These are phyloP conservation scores for Fusarium nisikadoi DNA, from an alignment of 2,329 filamentous ascomycete species.

Conservation along the genomic window DNA sequence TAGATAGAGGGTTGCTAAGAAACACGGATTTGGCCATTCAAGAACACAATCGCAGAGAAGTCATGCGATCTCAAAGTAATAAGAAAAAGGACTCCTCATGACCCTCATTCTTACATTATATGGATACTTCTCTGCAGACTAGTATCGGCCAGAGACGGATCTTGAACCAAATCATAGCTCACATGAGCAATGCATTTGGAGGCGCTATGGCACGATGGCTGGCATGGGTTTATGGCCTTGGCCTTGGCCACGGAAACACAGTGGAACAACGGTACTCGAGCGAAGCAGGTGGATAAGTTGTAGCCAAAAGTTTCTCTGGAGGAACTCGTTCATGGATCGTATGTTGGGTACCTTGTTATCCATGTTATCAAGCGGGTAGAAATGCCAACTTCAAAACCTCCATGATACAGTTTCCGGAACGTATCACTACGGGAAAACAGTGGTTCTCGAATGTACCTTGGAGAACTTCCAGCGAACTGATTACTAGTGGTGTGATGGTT, in stretches of 20 bases:
- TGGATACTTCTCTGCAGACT: neutral
- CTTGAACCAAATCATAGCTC: conserved; percentile 9
- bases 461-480: neutral
- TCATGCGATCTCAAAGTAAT: conserved; percentile 19
- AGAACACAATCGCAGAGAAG: neutral
- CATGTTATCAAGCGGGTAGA: neutral
- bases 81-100: conserved; percentile 6
- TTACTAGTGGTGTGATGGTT: neutral
- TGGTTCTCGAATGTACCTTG: neutral
- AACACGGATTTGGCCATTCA: neutral
- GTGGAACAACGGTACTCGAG: conserved; percentile 22
- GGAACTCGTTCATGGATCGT: conserved; percentile 13
- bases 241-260: conserved; percentile 14
- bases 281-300: conserved; percentile 24
- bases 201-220: conserved; percentile 9
- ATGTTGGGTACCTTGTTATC: conserved; percentile 11
- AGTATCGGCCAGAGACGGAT: neutral
- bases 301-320: neutral
- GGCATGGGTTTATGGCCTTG: conserved; percentile 12
- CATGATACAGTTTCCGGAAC: conserved; percentile 3
- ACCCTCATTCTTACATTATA: neutral
- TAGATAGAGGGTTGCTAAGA: conserved; percentile 5
- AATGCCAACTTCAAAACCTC: neutral
- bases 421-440: neutral
- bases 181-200: neutral